Evolutionary conservation across 2,329 filamentous ascomycete species (phyloP), one percentile per base, ranked within the genome.

Genomic region (Fusarium sp.): DNA sequence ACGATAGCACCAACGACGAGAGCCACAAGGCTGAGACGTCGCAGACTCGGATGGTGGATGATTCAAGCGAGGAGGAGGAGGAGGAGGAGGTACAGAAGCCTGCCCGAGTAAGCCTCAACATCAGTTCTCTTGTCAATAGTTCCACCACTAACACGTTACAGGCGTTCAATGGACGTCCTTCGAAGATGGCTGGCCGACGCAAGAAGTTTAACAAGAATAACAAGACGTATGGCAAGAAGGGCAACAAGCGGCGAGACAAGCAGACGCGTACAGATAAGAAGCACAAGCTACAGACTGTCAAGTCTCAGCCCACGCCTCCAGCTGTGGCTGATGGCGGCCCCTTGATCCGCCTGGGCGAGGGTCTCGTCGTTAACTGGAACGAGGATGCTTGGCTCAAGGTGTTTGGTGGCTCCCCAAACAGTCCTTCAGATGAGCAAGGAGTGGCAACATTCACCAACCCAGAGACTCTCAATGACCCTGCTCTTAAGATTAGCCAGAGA

Each of bases 351-450:
- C 89, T 96, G 29, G 93, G 94, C 60, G 97, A 99, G 82, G 94
- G 91, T 27, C 91, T 99, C 57, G 87, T 98, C 7, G 89, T 98
- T 13, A 95, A 98, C 77, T 99, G 96, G 95, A 90, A 87, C 50
- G 85, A 91, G 9, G 87, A 92, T 9, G 91, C 91, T 7, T 93
- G 90, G 80, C 91, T 96, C 20, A 86, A 86, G 18, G 86, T 98
- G 25, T 98, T 98, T 79, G 85, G 85, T 50, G 82, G 82, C n/a
- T 81, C 74, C 72, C 77, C 65, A 73, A 76, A 35, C 79, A 74
- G 69, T 40, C 65, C 75, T 20, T 75, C 84, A 13, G 86, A 88
- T 11, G 80, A 88, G 35, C 88, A 91, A 38, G 94, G 94, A 50
- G 81, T 86, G 27, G 85, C 88, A 45, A 93, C 91, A 0, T 93